Evolutionary conservation across 164 flowering plant genomes (phyloP).

Genomic region (Magnolia sinica): DNA sequence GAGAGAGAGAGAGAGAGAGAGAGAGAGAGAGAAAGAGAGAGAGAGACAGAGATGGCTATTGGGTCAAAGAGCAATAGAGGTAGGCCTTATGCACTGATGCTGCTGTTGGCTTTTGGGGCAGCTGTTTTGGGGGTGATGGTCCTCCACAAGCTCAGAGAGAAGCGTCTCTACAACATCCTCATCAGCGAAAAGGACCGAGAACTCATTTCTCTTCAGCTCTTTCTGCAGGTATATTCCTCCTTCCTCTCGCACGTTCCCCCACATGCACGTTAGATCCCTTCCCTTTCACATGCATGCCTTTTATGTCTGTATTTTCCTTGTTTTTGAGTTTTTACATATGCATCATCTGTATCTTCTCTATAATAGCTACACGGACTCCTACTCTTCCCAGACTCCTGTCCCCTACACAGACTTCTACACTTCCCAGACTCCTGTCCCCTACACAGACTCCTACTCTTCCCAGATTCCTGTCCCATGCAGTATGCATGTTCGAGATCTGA

Average conservation of each 20-base stretch:
- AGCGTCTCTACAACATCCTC: slow-evolving; percentile 52
- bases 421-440: background rate
- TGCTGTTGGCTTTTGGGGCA: slow-evolving; percentile 60
- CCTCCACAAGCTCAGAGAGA: slow-evolving; percentile 68
- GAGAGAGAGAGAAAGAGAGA: slow-evolving; percentile 21
- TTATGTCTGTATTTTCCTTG: background rate
- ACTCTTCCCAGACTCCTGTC: background rate
- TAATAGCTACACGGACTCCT: background rate
- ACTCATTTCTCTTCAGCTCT: slow-evolving; percentile 55
- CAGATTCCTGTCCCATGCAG: background rate
- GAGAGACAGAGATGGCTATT: slow-evolving; percentile 22
- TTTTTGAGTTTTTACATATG: background rate
- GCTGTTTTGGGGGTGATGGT: slow-evolving; percentile 62
- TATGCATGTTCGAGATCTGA: background rate
- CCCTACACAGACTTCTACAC: no score
- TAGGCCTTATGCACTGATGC: slow-evolving; percentile 50
- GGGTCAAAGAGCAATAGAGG: slow-evolving; percentile 27
- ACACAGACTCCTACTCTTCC: background rate
- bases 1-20: background rate
- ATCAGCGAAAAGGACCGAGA: slow-evolving; percentile 56
- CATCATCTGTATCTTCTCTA: background rate
- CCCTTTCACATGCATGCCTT: no score
- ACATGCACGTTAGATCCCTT: no score
- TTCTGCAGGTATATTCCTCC: slow-evolving; percentile 47
- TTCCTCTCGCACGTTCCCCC: slow-evolving; percentile 7